These are phyloP conservation scores for Pugionium cornutum DNA, from an alignment of 345 rosid species.

Conservation along the genomic window DNA sequence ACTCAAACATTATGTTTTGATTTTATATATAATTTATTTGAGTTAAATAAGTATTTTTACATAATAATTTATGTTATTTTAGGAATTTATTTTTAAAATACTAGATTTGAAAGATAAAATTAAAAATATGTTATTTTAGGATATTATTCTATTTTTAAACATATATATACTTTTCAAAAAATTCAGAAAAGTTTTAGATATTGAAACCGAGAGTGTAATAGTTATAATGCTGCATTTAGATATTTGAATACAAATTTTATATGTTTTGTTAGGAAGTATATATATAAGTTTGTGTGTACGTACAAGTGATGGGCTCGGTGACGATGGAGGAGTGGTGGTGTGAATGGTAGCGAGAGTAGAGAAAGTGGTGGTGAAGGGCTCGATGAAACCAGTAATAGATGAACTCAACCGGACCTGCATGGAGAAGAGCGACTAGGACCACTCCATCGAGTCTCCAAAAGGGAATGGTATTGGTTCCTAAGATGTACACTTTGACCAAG, in stretches of 20 bases:
- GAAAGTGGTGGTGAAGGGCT: slow-evolving; percentile 67
- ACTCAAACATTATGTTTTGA: too few relatives aligned
- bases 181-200: too few relatives aligned
- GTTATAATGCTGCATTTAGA: not conserved
- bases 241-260: not conserved
- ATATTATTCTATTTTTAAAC: too few relatives aligned
- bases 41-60: too few relatives aligned
- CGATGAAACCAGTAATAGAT: slow-evolving; percentile 78
- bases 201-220: not conserved
- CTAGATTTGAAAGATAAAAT: too few relatives aligned
- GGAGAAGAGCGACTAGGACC: slow-evolving; percentile 45
- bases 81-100: too few relatives aligned
- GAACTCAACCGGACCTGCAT: slow-evolving; percentile 68
- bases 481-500: slow-evolving; percentile 15
- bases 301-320: slow-evolving; percentile 69
- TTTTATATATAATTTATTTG: too few relatives aligned
- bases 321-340: slow-evolving; percentile 80
- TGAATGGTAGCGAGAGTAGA: slow-evolving; percentile 79
- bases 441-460: slow-evolving; percentile 60
- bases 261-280: not conserved
- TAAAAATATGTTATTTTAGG: too few relatives aligned
- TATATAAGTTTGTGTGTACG: not conserved
- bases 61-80: too few relatives aligned
- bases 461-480: slow-evolving; percentile 41
- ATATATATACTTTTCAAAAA: too few relatives aligned